Percentiles rank a stretch among this genome's conserved stretches.
Conservation (phyloP, 331 rosid species). For the Ulmus americana region DNA sequence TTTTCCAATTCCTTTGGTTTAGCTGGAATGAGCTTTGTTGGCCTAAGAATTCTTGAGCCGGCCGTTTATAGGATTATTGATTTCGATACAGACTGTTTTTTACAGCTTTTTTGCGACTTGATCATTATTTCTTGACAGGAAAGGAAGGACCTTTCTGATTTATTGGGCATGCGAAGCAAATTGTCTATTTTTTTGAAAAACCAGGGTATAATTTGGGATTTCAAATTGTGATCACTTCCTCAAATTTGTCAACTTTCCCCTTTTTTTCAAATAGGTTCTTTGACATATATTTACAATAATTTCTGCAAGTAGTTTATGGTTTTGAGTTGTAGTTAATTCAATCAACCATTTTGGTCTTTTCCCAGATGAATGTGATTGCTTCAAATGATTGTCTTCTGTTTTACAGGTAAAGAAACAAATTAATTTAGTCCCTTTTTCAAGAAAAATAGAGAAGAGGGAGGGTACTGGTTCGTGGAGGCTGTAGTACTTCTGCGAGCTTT, state of each 20-base stretch:
- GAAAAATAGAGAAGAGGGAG: conserved; percentile 46
- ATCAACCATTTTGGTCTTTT: conserved; percentile 6
- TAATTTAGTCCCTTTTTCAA: neutral
- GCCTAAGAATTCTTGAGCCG: conserved; percentile 6
- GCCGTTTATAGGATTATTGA: conserved; percentile 16
- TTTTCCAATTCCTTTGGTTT: neutral
- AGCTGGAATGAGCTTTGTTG: neutral
- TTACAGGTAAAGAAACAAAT: conserved; percentile 39
- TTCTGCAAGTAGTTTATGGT: neutral
- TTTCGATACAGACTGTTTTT: conserved; percentile 1
- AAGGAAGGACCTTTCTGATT: conserved; percentile 30
- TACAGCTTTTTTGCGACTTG: conserved; percentile 24
- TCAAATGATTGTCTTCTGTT: conserved; percentile 21
- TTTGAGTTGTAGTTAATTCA: conserved; percentile 4
- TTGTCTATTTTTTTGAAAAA: neutral
- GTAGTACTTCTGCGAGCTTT: conserved; percentile 56
- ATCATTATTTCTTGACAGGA: conserved; percentile 17
- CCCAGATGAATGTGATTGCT: conserved; percentile 17
- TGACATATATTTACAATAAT: neutral
- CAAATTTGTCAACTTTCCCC: neutral
- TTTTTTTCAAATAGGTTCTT: neutral
- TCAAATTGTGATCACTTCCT: neutral
- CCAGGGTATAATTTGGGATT: neutral
- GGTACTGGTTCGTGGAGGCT: conserved; percentile 55
- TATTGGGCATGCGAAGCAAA: conserved; percentile 17